Evolutionary conservation across 208 protist genomes (phyloP).

Genomic region (Porcisia hertigi): DNA sequence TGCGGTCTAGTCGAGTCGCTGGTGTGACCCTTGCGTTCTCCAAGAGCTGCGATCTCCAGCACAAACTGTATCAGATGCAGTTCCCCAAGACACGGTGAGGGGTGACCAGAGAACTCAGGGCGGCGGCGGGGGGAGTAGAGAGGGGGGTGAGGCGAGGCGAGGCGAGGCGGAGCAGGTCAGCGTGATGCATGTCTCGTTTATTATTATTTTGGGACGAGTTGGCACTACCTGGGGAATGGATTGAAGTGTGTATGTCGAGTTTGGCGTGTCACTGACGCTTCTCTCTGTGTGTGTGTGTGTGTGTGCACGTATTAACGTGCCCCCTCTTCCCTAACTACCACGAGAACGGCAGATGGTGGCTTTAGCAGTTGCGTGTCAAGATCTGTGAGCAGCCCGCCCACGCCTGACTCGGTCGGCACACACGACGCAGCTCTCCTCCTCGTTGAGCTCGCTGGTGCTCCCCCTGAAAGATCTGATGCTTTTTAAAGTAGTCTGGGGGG

Average conservation of each 20-base stretch:
- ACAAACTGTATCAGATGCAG: constrained; percentile 91
- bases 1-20: constrained; percentile 84
- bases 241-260: too few species aligned
- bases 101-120: not conserved
- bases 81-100: constrained; percentile 72
- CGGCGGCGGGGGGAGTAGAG: too few species aligned
- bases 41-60: constrained; percentile 85
- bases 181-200: not conserved
- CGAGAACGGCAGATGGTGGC: not conserved
- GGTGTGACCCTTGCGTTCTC: constrained; percentile 84
- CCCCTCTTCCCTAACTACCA: not conserved
- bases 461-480: not conserved
- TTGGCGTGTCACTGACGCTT: too few species aligned
- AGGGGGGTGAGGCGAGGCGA: too few species aligned
- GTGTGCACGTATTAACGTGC: not conserved
- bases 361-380: not conserved
- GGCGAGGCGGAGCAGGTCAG: too few species aligned
- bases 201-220: too few species aligned
- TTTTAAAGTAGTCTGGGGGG: too few species aligned
- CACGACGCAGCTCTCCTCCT: not conserved
- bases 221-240: too few species aligned
- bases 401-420: too few species aligned
- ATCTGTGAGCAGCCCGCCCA: not conserved
- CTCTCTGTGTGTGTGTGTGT: constrained; percentile 1
- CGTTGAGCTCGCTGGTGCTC: not conserved